phyloP scores from a whole-genome alignment of 2,329 filamentous ascomycete genomes.

The Fusarium multiceps region DNA sequence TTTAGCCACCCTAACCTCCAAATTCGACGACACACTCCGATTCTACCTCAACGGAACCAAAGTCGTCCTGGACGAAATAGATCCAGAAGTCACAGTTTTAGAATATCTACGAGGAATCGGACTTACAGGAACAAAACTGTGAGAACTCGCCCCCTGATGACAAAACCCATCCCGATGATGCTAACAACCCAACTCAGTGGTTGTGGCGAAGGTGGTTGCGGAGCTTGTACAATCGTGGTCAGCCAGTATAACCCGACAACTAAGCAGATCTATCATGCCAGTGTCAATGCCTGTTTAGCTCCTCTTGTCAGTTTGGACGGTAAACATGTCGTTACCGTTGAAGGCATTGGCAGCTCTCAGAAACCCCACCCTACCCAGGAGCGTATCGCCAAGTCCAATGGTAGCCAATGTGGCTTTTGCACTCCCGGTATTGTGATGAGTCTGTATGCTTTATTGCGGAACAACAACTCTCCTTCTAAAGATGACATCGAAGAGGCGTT shows the following conservation, averaged over 20 bases:
- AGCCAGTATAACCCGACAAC: conserved; percentile 95
- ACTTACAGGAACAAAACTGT: conserved; percentile 92
- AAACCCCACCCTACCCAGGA: conserved; percentile 91
- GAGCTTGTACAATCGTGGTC: conserved; percentile 94
- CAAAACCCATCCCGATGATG: background rate
- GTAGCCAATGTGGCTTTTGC: conserved; percentile 94
- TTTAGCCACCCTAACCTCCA: conserved; percentile 68
- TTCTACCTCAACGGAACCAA: conserved; percentile 97
- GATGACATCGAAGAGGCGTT: conserved; percentile 95
- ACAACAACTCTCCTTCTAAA: conserved; percentile 80
- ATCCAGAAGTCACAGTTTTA: conserved; percentile 90
- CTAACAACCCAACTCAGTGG: conserved; percentile 61
- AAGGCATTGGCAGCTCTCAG: conserved; percentile 91
- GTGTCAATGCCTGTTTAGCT: conserved; percentile 94
- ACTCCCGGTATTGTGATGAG: conserved; percentile 99
- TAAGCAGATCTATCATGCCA: conserved; percentile 93
- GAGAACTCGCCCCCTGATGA: conserved; percentile 42
- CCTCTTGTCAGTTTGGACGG: conserved; percentile 93
- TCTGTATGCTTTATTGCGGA: conserved; percentile 90
- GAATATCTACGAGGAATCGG: conserved; percentile 95
- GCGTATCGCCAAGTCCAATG: conserved; percentile 89
- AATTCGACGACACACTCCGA: conserved; percentile 86
- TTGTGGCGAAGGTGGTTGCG: conserved; percentile 95
- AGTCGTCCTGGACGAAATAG: conserved; percentile 84
- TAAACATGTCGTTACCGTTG: conserved; percentile 97